Conservation (phyloP, 164 flowering plant species). For the Stephania japonica region DNA sequence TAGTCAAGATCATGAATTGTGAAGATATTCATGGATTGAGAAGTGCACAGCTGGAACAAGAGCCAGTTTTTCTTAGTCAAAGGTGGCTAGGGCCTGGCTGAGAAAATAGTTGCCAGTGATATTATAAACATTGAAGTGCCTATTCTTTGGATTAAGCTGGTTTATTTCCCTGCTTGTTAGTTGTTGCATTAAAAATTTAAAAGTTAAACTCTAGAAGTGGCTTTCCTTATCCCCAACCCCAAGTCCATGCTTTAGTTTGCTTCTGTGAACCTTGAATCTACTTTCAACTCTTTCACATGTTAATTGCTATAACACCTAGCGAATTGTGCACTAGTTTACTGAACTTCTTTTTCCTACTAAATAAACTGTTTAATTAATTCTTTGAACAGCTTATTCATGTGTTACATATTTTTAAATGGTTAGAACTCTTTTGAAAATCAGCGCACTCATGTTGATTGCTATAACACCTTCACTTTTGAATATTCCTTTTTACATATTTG, state of each 20-base stretch:
- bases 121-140: too few species aligned
- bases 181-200: background rate
- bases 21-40: background rate
- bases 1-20: background rate
- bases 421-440: background rate
- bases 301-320: background rate
- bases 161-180: background rate
- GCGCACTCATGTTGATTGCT: too few species aligned
- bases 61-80: background rate
- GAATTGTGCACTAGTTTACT: background rate
- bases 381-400: background rate
- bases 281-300: background rate
- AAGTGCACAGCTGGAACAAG: background rate
- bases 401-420: background rate
- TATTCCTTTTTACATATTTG: background rate
- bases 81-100: background rate
- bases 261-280: background rate
- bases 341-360: background rate
- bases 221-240: background rate
- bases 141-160: background rate
- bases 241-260: background rate
- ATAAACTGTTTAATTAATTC: background rate
- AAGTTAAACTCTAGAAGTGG: background rate
- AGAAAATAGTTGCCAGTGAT: background rate
- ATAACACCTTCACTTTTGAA: background rate